Percentiles rank a stretch among this genome's conserved stretches.
phyloP scores from a whole-genome alignment of 1,284 basidiomycete genomes.

The Laetiporus sulphureus region DNA sequence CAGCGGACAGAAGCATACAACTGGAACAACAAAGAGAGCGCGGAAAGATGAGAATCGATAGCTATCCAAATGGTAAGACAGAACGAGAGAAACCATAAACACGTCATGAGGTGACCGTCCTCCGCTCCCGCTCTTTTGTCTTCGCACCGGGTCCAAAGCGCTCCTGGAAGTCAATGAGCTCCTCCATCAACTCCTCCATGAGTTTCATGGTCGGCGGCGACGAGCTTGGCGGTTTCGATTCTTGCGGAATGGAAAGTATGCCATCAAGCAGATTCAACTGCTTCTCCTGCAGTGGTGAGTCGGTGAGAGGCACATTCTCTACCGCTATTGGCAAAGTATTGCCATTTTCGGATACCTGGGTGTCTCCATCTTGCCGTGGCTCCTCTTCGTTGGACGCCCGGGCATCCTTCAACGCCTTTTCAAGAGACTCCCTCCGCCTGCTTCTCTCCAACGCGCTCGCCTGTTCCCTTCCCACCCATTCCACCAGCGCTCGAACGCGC shows the following conservation, averaged over 20 bases:
- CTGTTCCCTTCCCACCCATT: slow-evolving; percentile 88
- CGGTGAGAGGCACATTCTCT: slow-evolving; percentile 10
- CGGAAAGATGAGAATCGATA: too few species aligned
- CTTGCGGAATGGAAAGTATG: not conserved
- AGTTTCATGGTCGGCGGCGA: slow-evolving; percentile 56
- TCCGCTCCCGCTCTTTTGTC: slow-evolving; percentile 49
- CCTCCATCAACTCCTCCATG: slow-evolving; percentile 86
- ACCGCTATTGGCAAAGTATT: too few species aligned
- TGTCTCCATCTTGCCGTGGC: slow-evolving; percentile 6
- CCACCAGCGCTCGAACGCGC: slow-evolving; percentile 84
- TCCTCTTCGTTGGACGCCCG: slow-evolving; percentile 10
- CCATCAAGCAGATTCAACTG: slow-evolving; percentile 3
- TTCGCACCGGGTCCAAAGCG: slow-evolving; percentile 63
- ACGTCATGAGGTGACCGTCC: slow-evolving; percentile 33
- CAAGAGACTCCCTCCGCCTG: slow-evolving; percentile 61
- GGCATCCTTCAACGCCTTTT: slow-evolving; percentile 42
- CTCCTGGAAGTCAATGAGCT: slow-evolving; percentile 83
- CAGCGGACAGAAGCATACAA: too few species aligned
- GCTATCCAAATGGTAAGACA: too few species aligned
- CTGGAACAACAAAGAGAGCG: too few species aligned
- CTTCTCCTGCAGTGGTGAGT: slow-evolving; percentile 20
- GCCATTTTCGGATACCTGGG: slow-evolving; percentile 3
- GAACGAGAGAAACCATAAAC: too few species aligned
- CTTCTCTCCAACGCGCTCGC: slow-evolving; percentile 67
- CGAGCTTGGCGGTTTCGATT: slow-evolving; percentile 9